Evolutionary conservation across 495 filamentous ascomycete species (phyloP), one percentile per base, ranked within the genome.

Genomic region (Aspergillus nanangensis): DNA sequence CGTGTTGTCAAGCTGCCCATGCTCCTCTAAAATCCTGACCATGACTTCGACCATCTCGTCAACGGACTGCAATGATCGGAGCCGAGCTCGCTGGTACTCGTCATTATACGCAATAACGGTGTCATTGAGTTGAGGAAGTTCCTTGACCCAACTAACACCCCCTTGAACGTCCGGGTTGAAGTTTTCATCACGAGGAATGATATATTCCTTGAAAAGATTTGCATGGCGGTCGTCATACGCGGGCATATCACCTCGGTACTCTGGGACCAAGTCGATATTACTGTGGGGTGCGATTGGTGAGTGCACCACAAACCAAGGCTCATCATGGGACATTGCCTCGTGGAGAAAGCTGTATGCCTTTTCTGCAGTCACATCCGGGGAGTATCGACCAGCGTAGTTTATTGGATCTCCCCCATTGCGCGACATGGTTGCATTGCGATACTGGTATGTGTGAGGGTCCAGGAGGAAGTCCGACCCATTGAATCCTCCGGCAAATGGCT

Each of bases 391-490:
- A 29, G 67, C 56, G 53, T 75, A 76, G 46, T 60, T 69, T 13
- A 71, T 65, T 4, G 79, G 79, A 0, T 56, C 38, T 20, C 73
- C 72, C 0, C 63, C 58, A 51, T 87, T 84, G 31, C 80, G 75
- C 33, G 81, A 76, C 57, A 77, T 80, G 13, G 64, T 74, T 5
- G 75, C 67, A 51, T 81, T 77, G 45, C 78, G 70, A 65, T 88
- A 88, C 32, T 67, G 65, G 60, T 88, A 88, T 3, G 84, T 88
- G 53, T 66, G 80, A 0, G 84, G 83, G 51, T 88, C 84, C 0
- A 88, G 67, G 2, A 86, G 69, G 45, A 86, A 83, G 52, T 86
- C 82, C 3, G 64, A 65, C 1, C 64, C 63, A 35, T 62, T 66
- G 38, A 62, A 86, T 5, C 82, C 83, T 3, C 63, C 71, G 0